Conservation (phyloP, 2,329 filamentous ascomycete genomes). For the Oidium heveae region DNA sequence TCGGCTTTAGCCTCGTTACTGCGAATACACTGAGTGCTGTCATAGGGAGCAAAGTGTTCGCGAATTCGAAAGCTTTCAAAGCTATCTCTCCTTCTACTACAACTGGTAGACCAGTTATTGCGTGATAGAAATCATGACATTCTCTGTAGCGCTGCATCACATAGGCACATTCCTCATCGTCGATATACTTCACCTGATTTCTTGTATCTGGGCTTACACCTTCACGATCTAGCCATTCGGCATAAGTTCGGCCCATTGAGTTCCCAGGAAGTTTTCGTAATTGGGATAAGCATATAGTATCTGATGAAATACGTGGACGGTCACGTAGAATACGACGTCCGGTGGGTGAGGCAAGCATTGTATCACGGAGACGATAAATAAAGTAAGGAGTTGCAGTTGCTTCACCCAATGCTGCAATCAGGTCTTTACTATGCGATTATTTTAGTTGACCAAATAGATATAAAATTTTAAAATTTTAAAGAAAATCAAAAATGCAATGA, state of each 20-base stretch:
- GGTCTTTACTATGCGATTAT: slow-evolving; percentile 27
- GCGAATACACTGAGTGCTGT: slow-evolving; percentile 68
- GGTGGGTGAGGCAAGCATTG: slow-evolving; percentile 65
- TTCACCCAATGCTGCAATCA: slow-evolving; percentile 86
- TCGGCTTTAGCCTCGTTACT: slow-evolving; percentile 33
- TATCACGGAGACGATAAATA: slow-evolving; percentile 70
- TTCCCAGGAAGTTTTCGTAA: slow-evolving; percentile 48
- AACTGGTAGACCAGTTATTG: slow-evolving; percentile 69
- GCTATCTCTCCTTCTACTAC: slow-evolving; percentile 91
- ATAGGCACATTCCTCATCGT: slow-evolving; percentile 88
- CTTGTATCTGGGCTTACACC: slow-evolving; percentile 83
- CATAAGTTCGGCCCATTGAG: slow-evolving; percentile 62
- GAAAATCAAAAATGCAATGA: no score
- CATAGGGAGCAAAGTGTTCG: slow-evolving; percentile 87
- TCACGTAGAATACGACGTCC: slow-evolving; percentile 80
- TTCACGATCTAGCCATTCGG: slow-evolving; percentile 77
- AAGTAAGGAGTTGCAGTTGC: slow-evolving; percentile 88
- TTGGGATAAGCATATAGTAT: slow-evolving; percentile 33
- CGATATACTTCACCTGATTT: slow-evolving; percentile 61
- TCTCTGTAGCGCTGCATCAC: slow-evolving; percentile 97
- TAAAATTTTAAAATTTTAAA: no score
- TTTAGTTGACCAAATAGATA: no score
- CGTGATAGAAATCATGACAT: slow-evolving; percentile 95
- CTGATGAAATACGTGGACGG: slow-evolving; percentile 64
- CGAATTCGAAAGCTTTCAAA: slow-evolving; percentile 94